These are phyloP conservation scores for Yamadazyma blattariae DNA, from an alignment of 1,139 yeast genomes.

Conservation along the genomic window DNA sequence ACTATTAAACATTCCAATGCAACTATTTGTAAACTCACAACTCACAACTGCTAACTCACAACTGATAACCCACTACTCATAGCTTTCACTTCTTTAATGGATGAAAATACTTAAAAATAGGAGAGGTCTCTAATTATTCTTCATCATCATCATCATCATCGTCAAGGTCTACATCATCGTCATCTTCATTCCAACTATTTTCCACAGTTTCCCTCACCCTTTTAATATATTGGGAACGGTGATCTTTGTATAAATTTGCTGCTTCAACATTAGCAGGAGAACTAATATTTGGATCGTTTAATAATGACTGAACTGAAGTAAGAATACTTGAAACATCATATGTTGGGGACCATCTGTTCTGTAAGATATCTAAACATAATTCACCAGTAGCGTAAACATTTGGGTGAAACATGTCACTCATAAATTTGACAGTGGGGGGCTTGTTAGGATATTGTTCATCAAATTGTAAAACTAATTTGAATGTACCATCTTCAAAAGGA, in stretches of 20 bases:
- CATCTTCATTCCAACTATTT: conserved; percentile 73
- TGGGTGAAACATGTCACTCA: conserved; percentile 96
- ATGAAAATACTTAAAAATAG: too few relatives aligned
- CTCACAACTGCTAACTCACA: too few relatives aligned
- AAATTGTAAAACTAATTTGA: conserved; percentile 79
- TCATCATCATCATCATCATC: conserved; percentile 50
- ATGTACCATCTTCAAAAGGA: conserved; percentile 98
- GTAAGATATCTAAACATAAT: conserved; percentile 90
- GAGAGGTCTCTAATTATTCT: too few relatives aligned
- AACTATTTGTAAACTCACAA: too few relatives aligned
- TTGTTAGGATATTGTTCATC: conserved; percentile 98
- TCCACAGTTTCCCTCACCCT: conserved; percentile 94
- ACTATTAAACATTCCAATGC: too few relatives aligned
- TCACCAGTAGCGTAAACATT: conserved; percentile 96
- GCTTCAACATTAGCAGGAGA: conserved; percentile 99
- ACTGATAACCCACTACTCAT: too few relatives aligned
- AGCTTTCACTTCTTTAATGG: too few relatives aligned
- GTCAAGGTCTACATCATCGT: conserved; percentile 62
- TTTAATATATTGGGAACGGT: conserved; percentile 86
- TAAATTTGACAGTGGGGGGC: conserved; percentile 89
- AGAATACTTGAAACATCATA: conserved; percentile 96
- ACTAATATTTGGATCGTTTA: conserved; percentile 94
- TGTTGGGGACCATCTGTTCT: conserved; percentile 98
- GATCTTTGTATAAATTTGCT: conserved; percentile 92
- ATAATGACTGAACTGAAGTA: conserved; percentile 80